phyloP scores from a whole-genome alignment of 2,329 filamentous ascomycete genomes.

The Hymenoscyphus repandus region DNA sequence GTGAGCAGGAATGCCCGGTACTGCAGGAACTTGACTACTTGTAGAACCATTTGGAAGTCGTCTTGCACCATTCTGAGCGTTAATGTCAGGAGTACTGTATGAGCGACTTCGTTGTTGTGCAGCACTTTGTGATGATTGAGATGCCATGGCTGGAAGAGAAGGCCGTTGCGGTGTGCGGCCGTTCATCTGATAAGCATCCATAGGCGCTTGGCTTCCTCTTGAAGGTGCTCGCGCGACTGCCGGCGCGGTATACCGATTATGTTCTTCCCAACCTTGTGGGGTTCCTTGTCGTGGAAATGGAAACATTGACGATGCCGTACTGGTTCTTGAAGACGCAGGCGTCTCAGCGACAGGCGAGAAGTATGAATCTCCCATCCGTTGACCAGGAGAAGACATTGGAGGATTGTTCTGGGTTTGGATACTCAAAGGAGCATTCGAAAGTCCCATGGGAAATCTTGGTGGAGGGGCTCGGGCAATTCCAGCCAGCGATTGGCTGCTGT shows the following conservation, averaged over 20 bases:
- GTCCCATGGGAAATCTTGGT: conserved; percentile 59
- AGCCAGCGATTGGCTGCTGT: conserved; percentile 56
- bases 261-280: conserved; percentile 65
- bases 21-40: conserved; percentile 53
- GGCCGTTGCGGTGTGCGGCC: conserved; percentile 68
- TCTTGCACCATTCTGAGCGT: conserved; percentile 59
- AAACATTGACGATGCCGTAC: conserved; percentile 71
- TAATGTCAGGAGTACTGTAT: conserved; percentile 93
- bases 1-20: conserved; percentile 72
- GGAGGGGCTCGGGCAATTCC: conserved; percentile 56
- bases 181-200: conserved; percentile 55
- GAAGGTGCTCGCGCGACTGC: conserved; percentile 79
- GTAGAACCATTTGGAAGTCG: conserved; percentile 46
- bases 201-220: conserved; percentile 63
- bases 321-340: conserved; percentile 68
- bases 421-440: conserved; percentile 59
- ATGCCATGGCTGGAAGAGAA: conserved; percentile 69
- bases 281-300: conserved; percentile 72
- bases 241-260: conserved; percentile 83
- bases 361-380: conserved; percentile 62
- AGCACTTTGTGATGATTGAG: conserved; percentile 41
- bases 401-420: conserved; percentile 53
- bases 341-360: conserved; percentile 86
- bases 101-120: conserved; percentile 72
- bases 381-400: conserved; percentile 34